Evolutionary conservation across 306 rosid species (phyloP).

Genomic region (Corylus heterophylla): DNA sequence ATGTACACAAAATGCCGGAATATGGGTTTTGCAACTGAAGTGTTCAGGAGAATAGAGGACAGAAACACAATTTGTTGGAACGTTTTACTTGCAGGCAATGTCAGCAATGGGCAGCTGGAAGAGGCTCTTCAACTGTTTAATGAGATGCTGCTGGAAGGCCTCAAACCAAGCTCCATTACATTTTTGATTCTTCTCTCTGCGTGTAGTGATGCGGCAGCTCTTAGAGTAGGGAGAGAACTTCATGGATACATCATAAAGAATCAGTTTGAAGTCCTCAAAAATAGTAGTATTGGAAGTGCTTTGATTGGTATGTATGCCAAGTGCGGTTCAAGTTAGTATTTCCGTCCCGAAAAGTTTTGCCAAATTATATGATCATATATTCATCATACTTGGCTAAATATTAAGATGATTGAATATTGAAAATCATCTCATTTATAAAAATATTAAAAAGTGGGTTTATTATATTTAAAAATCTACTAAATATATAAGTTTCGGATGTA

Average conservation of each 20-base stretch:
- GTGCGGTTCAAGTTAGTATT: constrained; percentile 9
- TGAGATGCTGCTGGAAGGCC: constrained; percentile 38
- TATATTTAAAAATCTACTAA: too few relatives aligned
- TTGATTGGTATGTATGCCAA: constrained; percentile 33
- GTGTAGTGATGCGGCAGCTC: constrained; percentile 25
- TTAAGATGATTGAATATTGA: too few relatives aligned
- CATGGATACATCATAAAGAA: constrained; percentile 41
- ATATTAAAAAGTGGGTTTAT: too few relatives aligned
- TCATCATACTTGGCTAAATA: too few relatives aligned
- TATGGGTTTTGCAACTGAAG: constrained; percentile 28
- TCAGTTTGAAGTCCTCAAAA: constrained; percentile 7
- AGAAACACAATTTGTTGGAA: constrained; percentile 45
- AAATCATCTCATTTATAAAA: too few relatives aligned
- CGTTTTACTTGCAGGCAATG: constrained; percentile 44
- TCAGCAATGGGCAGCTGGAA: constrained; percentile 26
- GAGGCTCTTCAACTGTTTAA: constrained; percentile 37
- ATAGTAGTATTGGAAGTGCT: constrained; percentile 25
- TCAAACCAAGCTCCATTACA: constrained; percentile 36
- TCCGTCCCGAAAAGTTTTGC: too few relatives aligned
- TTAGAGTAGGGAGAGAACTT: constrained; percentile 34
- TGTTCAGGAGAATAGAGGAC: constrained; percentile 25
- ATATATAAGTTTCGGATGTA: too few relatives aligned
- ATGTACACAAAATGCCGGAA: constrained; percentile 37
- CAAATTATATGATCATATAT: too few relatives aligned
- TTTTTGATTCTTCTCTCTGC: constrained; percentile 39